Evolutionary conservation across 1,139 yeast genomes (phyloP), one percentile per base, ranked within the genome.

Genomic region (Taphrina betulina): DNA sequence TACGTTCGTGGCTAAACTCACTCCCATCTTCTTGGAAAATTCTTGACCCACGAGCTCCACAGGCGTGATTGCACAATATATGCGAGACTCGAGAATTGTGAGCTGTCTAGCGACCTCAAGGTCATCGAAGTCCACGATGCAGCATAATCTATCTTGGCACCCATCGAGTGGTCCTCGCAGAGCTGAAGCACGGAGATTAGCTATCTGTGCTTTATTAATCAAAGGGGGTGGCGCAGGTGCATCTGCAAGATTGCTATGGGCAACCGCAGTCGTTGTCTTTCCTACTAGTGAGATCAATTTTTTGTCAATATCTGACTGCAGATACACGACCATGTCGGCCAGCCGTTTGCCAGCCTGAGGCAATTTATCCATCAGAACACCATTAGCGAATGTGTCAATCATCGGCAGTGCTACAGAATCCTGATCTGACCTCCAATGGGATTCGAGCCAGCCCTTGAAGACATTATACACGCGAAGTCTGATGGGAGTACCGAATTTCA

Each of bases 41-140:
- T 63, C 66, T 53, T 59, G 82, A 42, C 85, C 82, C 52, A 90
- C 72, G 65, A 95, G 83, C 62, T 92, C 95, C 65, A 78, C 80
- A 56, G 83, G 80, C 16, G 83, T 78, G 50, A 92, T 85, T 58
- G 78, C 76, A 42, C 80, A 75, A 68, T 84, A 90, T 36, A 83
- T 71, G 45, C 76, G 78, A 65, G 83, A 86, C 67, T 89, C 96
- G 56, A 83, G 75, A n/a, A 88, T 69, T 0, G 96, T 85, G 57
- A 92, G 72, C 69, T 90, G 97, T 44, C 92, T 76, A 0, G 96
- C 96, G 64, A 88, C 75, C 62, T 85, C 94, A 54, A 79, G 71
- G 38, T 87, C 80, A 62, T 86, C 92, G 59, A 88, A 78, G 60
- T 87, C 95, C 58, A 80, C 67, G 29, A 85, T 69, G 20, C 44